Percentiles rank a stretch among this genome's conserved stretches.
phyloP scores from a whole-genome alignment of 1,139 yeast species.

The Lodderomyces margitis region DNA sequence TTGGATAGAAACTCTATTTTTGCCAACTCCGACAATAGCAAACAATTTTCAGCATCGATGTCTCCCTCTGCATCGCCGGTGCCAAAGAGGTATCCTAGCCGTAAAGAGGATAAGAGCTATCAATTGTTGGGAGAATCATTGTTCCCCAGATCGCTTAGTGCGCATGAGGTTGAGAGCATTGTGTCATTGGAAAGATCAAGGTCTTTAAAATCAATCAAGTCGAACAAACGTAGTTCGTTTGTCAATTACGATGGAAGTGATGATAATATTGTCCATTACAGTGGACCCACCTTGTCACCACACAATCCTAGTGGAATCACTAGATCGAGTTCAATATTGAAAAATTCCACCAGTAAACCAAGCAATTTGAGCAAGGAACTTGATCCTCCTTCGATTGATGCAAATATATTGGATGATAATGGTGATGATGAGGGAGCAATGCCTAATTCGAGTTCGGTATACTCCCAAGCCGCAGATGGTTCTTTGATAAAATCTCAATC shows the following conservation, averaged over 20 bases:
- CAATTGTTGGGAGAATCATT: conserved; percentile 56
- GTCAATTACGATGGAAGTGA: conserved; percentile 49
- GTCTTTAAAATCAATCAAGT: conserved; percentile 51
- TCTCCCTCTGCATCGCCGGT: conserved; percentile 8
- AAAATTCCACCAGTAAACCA: conserved; percentile 24
- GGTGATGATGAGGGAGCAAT: neutral
- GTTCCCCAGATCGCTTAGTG: conserved; percentile 66
- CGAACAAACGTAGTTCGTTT: conserved; percentile 42
- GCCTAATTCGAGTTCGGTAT: neutral
- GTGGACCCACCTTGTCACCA: conserved; percentile 21
- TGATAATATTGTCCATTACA: conserved; percentile 39
- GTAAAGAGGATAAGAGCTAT: conserved; percentile 7
- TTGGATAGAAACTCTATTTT: neutral
- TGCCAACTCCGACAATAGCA: neutral
- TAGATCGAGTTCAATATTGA: conserved; percentile 52
- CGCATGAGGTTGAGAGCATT: conserved; percentile 71
- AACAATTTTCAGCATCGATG: neutral
- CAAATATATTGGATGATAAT: conserved; percentile 9
- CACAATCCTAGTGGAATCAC: conserved; percentile 15
- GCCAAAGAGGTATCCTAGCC: conserved; percentile 7
- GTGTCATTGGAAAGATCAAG: conserved; percentile 70
- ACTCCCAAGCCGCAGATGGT: neutral
- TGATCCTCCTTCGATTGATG: conserved; percentile 14
- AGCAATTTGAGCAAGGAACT: conserved; percentile 17
- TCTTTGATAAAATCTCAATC: neutral